These are phyloP conservation scores for Russula compacta DNA, from an alignment of 768 basidiomycete genomes.

Conservation along the genomic window DNA sequence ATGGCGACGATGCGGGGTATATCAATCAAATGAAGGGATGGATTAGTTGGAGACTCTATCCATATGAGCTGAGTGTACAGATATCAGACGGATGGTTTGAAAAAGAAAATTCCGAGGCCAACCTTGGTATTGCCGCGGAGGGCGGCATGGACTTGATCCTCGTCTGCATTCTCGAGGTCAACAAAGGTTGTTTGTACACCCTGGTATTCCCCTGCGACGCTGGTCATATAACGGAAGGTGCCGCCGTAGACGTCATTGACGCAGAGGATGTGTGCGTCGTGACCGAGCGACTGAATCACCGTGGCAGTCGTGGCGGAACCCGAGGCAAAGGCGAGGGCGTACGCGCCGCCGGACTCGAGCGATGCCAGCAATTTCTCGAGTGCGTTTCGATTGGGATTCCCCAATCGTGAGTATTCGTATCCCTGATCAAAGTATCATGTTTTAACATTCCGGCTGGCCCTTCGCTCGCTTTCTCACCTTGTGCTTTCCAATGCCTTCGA, in stretches of 20 bases:
- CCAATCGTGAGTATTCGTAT: slow-evolving; percentile 84
- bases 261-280: slow-evolving; percentile 69
- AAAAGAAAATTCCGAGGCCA: slow-evolving; percentile 18
- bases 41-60: slow-evolving; percentile 95
- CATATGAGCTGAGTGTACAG: slow-evolving; percentile 62
- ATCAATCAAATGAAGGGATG: slow-evolving; percentile 80
- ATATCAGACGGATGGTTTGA: background rate
- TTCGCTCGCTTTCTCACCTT: slow-evolving; percentile 34
- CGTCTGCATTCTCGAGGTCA: slow-evolving; percentile 63
- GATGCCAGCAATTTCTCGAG: slow-evolving; percentile 72
- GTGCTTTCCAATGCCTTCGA: slow-evolving; percentile 66
- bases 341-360: slow-evolving; percentile 63
- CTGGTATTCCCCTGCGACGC: slow-evolving; percentile 56
- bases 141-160: slow-evolving; percentile 54
- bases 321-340: slow-evolving; percentile 73
- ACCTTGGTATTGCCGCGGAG: slow-evolving; percentile 79
- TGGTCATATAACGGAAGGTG: slow-evolving; percentile 74
- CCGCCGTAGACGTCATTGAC: slow-evolving; percentile 95
- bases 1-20: slow-evolving; percentile 62
- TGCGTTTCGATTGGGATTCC: slow-evolving; percentile 79
- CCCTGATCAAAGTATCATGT: slow-evolving; percentile 37
- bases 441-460: background rate
- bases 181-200: slow-evolving; percentile 68
- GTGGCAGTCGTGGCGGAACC: slow-evolving; percentile 85
- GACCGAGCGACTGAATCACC: slow-evolving; percentile 64